Base-by-base conservation (phyloP, 2,329 filamentous ascomycete species). In the Cercospora sp. region DNA sequence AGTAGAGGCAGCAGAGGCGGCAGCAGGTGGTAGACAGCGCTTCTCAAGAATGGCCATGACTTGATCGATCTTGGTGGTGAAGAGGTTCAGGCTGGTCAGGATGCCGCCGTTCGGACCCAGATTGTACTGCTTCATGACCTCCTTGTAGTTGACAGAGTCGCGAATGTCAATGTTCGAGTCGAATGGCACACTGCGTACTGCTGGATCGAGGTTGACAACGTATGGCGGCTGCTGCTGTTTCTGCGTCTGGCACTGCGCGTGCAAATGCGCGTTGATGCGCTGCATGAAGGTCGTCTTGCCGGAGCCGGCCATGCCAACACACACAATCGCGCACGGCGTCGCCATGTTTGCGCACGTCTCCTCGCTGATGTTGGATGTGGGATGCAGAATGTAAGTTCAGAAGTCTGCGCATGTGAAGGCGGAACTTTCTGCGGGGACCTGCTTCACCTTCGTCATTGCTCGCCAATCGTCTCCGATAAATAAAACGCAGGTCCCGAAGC, bases 201-300 rank as follows among this genome's bases (percentile, higher is more conserved):
- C 95, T 1, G 95, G 95, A 78, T 99, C 95, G 70, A 99, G 90
- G 81, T 99, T 99, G 78, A 99, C 89, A 68, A 98, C 93, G 80
- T 99, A 99, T 4, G 96, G 95, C 1, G 93, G 89, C 18, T 90
- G 87, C 67, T 90, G 88, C 76, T 94, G 87, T 28, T 70, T 53
- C 43, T 70, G 66, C 13, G 70, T 59, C 34, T 72, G 69, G 37
- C 71, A 68, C 45, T 73, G 69, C 5, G 87, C 87, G 78, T 98
- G 94, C 3, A 99, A 89, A 79, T 99, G 87, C 0, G 94, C 91
- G 80, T 97, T 97, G 77, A 99, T 95, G 76, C 95, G 89, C 79
- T 98, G 94, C 94, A 99, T 98, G 79, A 99, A 99, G 0, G 96
- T 99, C n/a, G 95, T 99, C 85, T 99, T 99, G 77, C 95, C 95